These are phyloP conservation scores for Nakaseomyces bracarensis DNA, from an alignment of 1,139 yeast genomes.

Conservation along the genomic window DNA sequence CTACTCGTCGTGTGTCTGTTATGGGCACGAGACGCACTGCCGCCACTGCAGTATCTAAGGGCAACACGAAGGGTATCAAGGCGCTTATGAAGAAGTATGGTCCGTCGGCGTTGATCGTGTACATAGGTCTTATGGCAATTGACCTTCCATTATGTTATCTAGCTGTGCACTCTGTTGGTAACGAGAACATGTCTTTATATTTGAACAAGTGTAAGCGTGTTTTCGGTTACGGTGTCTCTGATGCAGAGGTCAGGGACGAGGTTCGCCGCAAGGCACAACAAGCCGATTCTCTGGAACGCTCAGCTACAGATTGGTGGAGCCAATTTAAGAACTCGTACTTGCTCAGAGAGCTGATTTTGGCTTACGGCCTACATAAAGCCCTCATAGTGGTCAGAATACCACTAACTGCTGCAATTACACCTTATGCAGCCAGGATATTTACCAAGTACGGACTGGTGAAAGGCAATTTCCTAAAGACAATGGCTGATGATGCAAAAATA, in stretches of 20 bases:
- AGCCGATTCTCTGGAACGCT: constrained; percentile 9
- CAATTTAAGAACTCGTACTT: constrained; percentile 34
- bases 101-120: constrained; percentile 81
- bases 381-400: constrained; percentile 75
- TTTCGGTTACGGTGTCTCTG: constrained; percentile 48
- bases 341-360: constrained; percentile 73
- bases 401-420: constrained; percentile 86
- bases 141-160: constrained; percentile 81
- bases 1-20: not conserved
- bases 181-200: constrained; percentile 60
- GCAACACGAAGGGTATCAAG: constrained; percentile 33
- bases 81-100: constrained; percentile 81
- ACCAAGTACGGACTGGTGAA: constrained; percentile 69
- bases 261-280: constrained; percentile 18
- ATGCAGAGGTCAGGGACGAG: constrained; percentile 27
- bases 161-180: constrained; percentile 79
- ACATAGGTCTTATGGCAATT: constrained; percentile 55
- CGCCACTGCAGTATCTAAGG: not conserved
- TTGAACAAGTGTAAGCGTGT: constrained; percentile 53
- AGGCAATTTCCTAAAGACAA: constrained; percentile 11
- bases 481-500: constrained; percentile 21
- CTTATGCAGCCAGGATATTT: constrained; percentile 57
- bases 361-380: constrained; percentile 89
- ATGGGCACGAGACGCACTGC: not conserved
- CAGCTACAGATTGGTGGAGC: constrained; percentile 16